phyloP scores from a whole-genome alignment of 371 early-diverging fungal species.

The Mucor plumbeus region DNA sequence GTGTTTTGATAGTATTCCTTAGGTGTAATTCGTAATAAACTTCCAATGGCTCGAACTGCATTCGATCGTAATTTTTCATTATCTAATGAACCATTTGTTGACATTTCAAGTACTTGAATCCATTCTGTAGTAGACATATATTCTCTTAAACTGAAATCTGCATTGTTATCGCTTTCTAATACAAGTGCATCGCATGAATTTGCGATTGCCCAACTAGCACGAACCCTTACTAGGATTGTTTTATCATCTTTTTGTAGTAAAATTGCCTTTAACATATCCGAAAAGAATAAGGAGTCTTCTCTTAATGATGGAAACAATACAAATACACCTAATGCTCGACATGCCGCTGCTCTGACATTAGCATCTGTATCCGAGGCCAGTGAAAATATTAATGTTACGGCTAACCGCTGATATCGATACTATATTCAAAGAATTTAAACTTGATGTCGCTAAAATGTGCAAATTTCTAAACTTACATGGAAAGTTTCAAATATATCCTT shows the following conservation, averaged over 20 bases:
- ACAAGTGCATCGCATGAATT: constrained; percentile 75
- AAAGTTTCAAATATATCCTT: constrained; percentile 49
- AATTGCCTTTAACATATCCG: constrained; percentile 57
- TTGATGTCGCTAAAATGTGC: neutral
- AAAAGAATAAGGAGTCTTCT: constrained; percentile 62
- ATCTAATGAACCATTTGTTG: constrained; percentile 66
- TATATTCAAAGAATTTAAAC: constrained; percentile 13
- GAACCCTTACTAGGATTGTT: constrained; percentile 62
- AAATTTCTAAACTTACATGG: constrained; percentile 31
- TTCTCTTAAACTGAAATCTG: constrained; percentile 39
- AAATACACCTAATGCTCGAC: constrained; percentile 72
- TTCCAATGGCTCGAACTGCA: constrained; percentile 77
- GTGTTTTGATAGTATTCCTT: constrained; percentile 54
- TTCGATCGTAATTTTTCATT: constrained; percentile 79
- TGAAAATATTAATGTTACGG: constrained; percentile 57
- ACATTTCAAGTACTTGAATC: constrained; percentile 52
- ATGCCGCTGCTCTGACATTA: constrained; percentile 69
- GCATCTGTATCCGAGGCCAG: constrained; percentile 60
- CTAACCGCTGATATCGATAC: constrained; percentile 51
- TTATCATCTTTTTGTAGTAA: constrained; percentile 54
- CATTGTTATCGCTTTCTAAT: constrained; percentile 48
- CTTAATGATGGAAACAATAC: constrained; percentile 63
- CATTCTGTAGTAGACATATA: constrained; percentile 47
- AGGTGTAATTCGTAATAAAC: constrained; percentile 65
- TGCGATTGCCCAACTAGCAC: constrained; percentile 81